Evolutionary conservation across 768 basidiomycete species (phyloP), one percentile per base, ranked within the genome.

Genomic region (Boletus huronensis): DNA sequence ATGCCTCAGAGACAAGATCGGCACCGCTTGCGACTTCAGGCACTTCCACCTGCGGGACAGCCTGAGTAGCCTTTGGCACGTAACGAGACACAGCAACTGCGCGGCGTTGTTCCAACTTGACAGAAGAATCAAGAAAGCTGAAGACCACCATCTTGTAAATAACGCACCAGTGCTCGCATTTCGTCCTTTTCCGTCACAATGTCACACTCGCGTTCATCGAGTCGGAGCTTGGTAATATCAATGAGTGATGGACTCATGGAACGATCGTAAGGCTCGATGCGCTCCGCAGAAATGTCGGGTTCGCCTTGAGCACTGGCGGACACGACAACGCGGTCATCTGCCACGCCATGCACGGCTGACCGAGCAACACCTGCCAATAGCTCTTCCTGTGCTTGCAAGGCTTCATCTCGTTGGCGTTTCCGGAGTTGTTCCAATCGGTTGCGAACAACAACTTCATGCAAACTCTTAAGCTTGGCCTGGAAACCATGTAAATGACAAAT

Each of bases 341-440:
- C 69, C 69, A 66, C 74, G 69, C 73, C 70, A 65, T 78, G 67
- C 63, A 79, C 80, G 3, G 80, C 84, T 26, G 80, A 77, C 50
- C 77, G 82, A 35, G 80, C 84, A 51, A 91, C 90, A 42, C 87
- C 90, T 31, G 90, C 88, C 50, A 90, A 77, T 41, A 90, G 75
- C 66, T 99, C 96, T 69, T 93, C 88, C 64, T 97, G 93, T 0
- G 94, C 93, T 61, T 90, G 90, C 45, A 95, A 70, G 3, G 97
- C 97, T 70, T 98, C 97, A 64, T 98, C 96, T 54, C 97, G 82
- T 72, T 99, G 97, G 48, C 88, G 83, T 70, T 94, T 94, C 51
- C 97, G 90, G 48, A 99, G 83, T 64, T 98, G 94, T 65, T 98
- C 97, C 14, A 99, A 77, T 40, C 97, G 83, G 68, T 99, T 99